Conservation (phyloP, 164 flowering plant genomes). For the Taxillus chinensis region DNA sequence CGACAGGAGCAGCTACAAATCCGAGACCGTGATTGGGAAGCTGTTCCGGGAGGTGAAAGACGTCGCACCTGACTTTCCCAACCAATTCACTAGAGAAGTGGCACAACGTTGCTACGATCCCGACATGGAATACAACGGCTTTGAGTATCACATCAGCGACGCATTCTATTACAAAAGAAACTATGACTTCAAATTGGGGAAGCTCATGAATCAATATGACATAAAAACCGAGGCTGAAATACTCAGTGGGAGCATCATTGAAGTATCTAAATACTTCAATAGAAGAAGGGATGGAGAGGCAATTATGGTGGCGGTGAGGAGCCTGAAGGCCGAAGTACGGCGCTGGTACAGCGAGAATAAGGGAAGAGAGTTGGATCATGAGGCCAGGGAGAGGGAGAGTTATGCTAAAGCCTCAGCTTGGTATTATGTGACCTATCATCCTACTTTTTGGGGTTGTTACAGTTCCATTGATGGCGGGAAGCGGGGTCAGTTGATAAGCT, state of each 20-base stretch:
- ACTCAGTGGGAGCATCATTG: conserved; percentile 59
- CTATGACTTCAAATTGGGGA: conserved; percentile 64
- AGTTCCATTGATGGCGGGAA: conserved; percentile 39
- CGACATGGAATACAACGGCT: conserved; percentile 76
- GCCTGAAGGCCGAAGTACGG: conserved; percentile 67
- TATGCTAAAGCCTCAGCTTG: conserved; percentile 81
- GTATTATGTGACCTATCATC: conserved; percentile 83
- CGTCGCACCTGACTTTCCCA: conserved; percentile 23
- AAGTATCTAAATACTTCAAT: conserved; percentile 39
- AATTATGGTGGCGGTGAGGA: conserved; percentile 42
- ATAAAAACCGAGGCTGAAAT: conserved; percentile 72
- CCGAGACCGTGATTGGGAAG: conserved; percentile 50
- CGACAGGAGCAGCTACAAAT: conserved; percentile 55
- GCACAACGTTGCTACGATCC: conserved; percentile 48
- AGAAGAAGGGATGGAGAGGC: conserved; percentile 54
- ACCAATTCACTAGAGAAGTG: conserved; percentile 45
- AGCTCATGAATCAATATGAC: conserved; percentile 70
- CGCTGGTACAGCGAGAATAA: conserved; percentile 37
- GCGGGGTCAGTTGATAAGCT: conserved; percentile 60
- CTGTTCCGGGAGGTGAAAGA: conserved; percentile 61
- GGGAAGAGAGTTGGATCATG: conserved; percentile 10
- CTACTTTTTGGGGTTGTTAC: conserved; percentile 44
- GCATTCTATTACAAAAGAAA: conserved; percentile 50
- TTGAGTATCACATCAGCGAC: conserved; percentile 46
- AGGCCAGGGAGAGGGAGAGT: conserved; percentile 20